Conservation (phyloP, 2,329 filamentous ascomycete species). For the Dactylellina parvicollis region DNA sequence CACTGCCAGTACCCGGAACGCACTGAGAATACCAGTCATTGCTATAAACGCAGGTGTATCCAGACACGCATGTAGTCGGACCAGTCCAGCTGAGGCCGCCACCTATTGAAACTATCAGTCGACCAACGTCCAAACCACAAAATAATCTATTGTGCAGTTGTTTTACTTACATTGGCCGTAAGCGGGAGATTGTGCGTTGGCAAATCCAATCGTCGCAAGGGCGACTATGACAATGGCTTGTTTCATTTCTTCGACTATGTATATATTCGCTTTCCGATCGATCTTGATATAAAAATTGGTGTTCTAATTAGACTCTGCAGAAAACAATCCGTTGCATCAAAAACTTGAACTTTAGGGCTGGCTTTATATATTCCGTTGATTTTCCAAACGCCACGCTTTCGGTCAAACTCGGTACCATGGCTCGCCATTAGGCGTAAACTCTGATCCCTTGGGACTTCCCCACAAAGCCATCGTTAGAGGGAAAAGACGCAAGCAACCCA, state of each 20-base stretch:
- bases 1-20: constrained; percentile 56
- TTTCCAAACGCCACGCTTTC: neutral
- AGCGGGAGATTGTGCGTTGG: constrained; percentile 60
- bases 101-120: constrained; percentile 13
- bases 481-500: no score
- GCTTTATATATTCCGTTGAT: no score
- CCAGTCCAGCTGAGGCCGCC: constrained; percentile 59
- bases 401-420: constrained; percentile 17
- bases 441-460: constrained; percentile 7
- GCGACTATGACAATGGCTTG: constrained; percentile 8
- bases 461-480: constrained; percentile 1
- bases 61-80: constrained; percentile 61
- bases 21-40: constrained; percentile 65
- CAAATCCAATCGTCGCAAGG: constrained; percentile 58
- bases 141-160: neutral
- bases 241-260: constrained; percentile 20
- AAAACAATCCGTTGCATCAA: no score
- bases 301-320: no score
- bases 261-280: no score
- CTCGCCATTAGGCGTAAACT: neutral
- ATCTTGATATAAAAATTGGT: no score
- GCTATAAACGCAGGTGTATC: constrained; percentile 61
- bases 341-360: no score
- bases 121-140: no score
- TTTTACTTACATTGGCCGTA: constrained; percentile 61